Evolutionary conservation across 2,329 filamentous ascomycete genomes (phyloP).

Genomic region (Chlorencoelia australis): DNA sequence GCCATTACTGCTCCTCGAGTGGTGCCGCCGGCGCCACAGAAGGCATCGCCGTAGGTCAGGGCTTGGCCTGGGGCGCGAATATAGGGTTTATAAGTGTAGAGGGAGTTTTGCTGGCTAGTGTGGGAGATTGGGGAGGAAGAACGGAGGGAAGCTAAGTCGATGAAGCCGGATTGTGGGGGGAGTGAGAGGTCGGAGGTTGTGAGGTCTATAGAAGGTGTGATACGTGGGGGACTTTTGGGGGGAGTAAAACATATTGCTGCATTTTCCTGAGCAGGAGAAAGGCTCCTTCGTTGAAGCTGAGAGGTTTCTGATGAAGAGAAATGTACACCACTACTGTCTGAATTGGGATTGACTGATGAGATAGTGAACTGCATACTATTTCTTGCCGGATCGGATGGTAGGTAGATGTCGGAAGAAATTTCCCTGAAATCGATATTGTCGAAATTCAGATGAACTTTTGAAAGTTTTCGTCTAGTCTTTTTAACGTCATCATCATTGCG

Average conservation of each 20-base stretch:
- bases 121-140: not conserved
- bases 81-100: conserved; percentile 7
- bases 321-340: not conserved
- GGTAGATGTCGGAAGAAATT: no score
- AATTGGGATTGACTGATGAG: no score
- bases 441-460: conserved; percentile 1
- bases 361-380: no score
- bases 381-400: no score
- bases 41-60: conserved; percentile 63
- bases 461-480: conserved; percentile 6
- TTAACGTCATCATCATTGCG: no score
- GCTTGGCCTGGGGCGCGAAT: conserved; percentile 29
- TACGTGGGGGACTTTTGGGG: not conserved
- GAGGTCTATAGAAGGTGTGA: conserved; percentile 7
- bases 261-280: not conserved
- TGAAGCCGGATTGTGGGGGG: conserved; percentile 17
- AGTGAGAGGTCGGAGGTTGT: conserved; percentile 11
- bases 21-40: conserved; percentile 63
- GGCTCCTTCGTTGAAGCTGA: no score
- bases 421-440: no score
- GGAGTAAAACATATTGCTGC: not conserved
- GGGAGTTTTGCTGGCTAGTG: conserved; percentile 5
- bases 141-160: conserved; percentile 1
- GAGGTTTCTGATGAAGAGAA: not conserved
- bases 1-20: conserved; percentile 51